Conservation (phyloP, 768 basidiomycete species). For the Chalciporus chontae region DNA sequence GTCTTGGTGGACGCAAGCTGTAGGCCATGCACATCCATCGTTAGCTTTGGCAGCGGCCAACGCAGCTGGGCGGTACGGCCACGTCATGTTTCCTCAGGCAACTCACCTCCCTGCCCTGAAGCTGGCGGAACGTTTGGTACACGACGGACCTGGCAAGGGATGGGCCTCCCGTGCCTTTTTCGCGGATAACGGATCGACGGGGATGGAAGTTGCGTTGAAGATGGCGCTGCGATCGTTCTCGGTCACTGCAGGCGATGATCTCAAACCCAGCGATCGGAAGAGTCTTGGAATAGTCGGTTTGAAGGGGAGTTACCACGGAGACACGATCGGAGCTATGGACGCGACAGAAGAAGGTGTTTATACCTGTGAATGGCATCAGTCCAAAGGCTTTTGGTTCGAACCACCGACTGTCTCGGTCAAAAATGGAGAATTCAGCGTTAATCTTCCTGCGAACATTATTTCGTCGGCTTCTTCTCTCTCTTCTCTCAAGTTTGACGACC, state of each 20-base stretch:
- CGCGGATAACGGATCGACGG: constrained; percentile 94
- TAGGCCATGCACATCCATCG: constrained; percentile 77
- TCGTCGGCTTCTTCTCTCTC: constrained; percentile 18
- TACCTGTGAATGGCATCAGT: constrained; percentile 93
- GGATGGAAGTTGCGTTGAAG: constrained; percentile 96
- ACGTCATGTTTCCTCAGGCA: constrained; percentile 93
- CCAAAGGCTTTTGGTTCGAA: constrained; percentile 92
- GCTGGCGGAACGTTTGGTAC: constrained; percentile 76
- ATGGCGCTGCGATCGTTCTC: constrained; percentile 84
- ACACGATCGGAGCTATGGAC: constrained; percentile 97
- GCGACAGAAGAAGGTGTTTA: constrained; percentile 90
- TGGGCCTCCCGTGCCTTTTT: constrained; percentile 94
- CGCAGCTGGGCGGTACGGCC: constrained; percentile 91
- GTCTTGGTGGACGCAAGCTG: constrained; percentile 96
- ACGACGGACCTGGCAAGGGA: constrained; percentile 74
- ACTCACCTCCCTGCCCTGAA: constrained; percentile 81
- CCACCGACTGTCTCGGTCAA: constrained; percentile 75
- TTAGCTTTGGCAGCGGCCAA: constrained; percentile 84
- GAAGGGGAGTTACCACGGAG: constrained; percentile 94
- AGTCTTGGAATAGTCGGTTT: constrained; percentile 78
- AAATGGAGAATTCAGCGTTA: constrained; percentile 52
- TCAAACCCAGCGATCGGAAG: constrained; percentile 40
- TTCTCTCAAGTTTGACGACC: constrained; percentile 33
- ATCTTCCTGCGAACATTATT: constrained; percentile 49
- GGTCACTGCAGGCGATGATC: constrained; percentile 32